Conservation (phyloP, 495 filamentous ascomycete species). For the Schizothecium vesticola region DNA sequence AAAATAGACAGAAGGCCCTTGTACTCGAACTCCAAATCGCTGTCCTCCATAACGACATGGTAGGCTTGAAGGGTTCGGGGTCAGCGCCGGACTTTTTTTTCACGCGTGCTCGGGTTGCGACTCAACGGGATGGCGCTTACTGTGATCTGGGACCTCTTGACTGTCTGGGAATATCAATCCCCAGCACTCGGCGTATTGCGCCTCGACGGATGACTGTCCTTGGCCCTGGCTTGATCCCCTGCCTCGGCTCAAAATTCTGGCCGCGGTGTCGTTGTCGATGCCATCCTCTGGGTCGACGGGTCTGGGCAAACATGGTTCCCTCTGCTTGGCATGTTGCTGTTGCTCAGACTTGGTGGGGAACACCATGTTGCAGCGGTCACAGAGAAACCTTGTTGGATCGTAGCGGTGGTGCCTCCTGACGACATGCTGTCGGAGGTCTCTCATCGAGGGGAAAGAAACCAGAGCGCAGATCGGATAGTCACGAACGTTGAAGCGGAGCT, state of each 20-base stretch:
- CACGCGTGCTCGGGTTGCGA: not conserved
- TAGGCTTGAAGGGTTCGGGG: not conserved
- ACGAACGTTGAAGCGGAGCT: not conserved
- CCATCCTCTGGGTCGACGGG: not conserved
- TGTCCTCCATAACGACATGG: not conserved
- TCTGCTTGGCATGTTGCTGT: not conserved
- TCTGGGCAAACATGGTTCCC: not conserved
- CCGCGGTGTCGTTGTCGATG: not conserved
- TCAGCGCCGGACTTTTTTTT: not conserved
- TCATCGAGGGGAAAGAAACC: not conserved
- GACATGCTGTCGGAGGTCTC: not conserved
- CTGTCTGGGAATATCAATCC: not conserved
- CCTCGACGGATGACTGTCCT: not conserved
- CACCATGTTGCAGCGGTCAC: not conserved
- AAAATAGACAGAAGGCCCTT: not conserved
- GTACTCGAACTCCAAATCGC: not conserved
- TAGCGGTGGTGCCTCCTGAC: not conserved
- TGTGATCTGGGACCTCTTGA: not conserved
- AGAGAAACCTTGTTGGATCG: not conserved
- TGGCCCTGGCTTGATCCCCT: not conserved
- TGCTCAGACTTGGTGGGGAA: not conserved
- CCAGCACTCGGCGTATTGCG: not conserved
- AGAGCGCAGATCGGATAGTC: not conserved
- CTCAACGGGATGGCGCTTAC: not conserved
- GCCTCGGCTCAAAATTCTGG: not conserved